phyloP scores from a whole-genome alignment of 208 protist genomes.

The Zelonia costaricensis region DNA sequence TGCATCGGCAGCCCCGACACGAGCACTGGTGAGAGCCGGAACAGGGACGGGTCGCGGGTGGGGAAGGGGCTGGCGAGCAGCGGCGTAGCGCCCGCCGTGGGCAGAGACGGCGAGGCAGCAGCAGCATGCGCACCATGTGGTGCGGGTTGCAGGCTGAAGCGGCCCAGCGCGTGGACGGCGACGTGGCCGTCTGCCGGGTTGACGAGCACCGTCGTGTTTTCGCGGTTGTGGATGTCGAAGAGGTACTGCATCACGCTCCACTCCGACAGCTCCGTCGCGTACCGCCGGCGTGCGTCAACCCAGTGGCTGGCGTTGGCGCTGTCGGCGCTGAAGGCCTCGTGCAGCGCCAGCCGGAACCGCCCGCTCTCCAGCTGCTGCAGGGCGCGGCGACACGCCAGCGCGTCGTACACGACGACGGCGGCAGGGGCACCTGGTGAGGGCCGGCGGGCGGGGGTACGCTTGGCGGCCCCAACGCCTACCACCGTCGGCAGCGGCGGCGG shows the following conservation, averaged over 20 bases:
- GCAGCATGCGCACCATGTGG: slow-evolving; percentile 7
- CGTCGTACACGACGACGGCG: slow-evolving; percentile 13
- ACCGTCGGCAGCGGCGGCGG: neutral
- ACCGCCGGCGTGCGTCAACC: slow-evolving; percentile 50
- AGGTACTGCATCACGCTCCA: slow-evolving; percentile 83
- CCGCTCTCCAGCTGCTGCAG: slow-evolving; percentile 53
- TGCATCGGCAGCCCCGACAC: slow-evolving; percentile 45
- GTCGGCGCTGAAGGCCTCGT: slow-evolving; percentile 42
- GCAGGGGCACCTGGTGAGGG: no score
- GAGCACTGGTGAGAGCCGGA: slow-evolving; percentile 70
- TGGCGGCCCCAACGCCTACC: no score
- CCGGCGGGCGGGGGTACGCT: no score
- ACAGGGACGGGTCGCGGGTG: slow-evolving; percentile 66
- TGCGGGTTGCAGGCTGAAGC: slow-evolving; percentile 53
- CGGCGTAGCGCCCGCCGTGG: neutral
- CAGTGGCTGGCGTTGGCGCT: slow-evolving; percentile 56
- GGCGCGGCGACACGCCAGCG: slow-evolving; percentile 28
- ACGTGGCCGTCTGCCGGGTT: slow-evolving; percentile 73
- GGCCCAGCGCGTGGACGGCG: slow-evolving; percentile 63
- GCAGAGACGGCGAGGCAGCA: neutral
- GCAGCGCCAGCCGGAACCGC: slow-evolving; percentile 44
- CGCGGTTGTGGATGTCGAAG: slow-evolving; percentile 57
- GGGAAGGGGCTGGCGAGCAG: slow-evolving; percentile 54
- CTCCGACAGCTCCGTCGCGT: slow-evolving; percentile 79
- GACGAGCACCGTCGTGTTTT: slow-evolving; percentile 68